A percentile compares a stretch with the other conserved stretches of the same genome.
Conservation (phyloP, 1,284 basidiomycete species). For the Bondarzewia mesenterica region DNA sequence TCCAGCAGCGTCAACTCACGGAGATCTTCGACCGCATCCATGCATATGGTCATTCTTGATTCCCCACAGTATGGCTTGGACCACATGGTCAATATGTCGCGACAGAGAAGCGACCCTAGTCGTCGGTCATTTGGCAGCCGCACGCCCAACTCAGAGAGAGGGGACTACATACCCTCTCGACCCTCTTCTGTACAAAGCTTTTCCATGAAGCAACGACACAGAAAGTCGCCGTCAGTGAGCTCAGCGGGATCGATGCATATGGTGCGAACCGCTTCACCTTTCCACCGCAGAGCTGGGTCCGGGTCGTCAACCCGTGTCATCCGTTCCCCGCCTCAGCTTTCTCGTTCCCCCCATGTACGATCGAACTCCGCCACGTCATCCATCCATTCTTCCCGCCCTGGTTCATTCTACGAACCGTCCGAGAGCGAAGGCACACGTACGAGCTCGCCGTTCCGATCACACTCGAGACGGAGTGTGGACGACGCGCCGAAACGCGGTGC, state of each 20-base stretch:
- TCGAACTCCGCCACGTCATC: slow-evolving; percentile 71
- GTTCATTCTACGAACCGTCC: slow-evolving; percentile 67
- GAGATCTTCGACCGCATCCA: slow-evolving; percentile 61
- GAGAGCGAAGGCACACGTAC: slow-evolving; percentile 52
- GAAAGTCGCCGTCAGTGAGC: slow-evolving; percentile 68
- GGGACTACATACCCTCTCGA: slow-evolving; percentile 56
- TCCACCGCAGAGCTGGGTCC: slow-evolving; percentile 65
- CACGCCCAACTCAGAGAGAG: slow-evolving; percentile 72
- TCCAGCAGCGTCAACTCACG: slow-evolving; percentile 79
- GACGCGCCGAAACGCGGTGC: too few relatives aligned
- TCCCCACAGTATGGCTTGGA: slow-evolving; percentile 36
- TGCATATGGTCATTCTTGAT: slow-evolving; percentile 50
- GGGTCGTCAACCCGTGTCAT: slow-evolving; percentile 74
- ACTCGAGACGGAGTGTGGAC: slow-evolving; percentile 33
- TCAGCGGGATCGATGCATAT: slow-evolving; percentile 60
- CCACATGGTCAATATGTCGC: slow-evolving; percentile 31
- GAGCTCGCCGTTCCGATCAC: slow-evolving; percentile 41
- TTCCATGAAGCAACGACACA: slow-evolving; percentile 47
- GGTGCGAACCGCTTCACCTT: slow-evolving; percentile 54
- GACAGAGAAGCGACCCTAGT: slow-evolving; percentile 38
- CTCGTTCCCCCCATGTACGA: slow-evolving; percentile 43
- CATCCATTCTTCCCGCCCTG: slow-evolving; percentile 59
- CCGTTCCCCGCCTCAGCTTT: slow-evolving; percentile 35
- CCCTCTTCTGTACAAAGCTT: slow-evolving; percentile 71
- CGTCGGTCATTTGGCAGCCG: slow-evolving; percentile 62